Evolutionary conservation across 768 basidiomycete species (phyloP), one percentile per base, ranked within the genome.

Genomic region (Trametes punicea): DNA sequence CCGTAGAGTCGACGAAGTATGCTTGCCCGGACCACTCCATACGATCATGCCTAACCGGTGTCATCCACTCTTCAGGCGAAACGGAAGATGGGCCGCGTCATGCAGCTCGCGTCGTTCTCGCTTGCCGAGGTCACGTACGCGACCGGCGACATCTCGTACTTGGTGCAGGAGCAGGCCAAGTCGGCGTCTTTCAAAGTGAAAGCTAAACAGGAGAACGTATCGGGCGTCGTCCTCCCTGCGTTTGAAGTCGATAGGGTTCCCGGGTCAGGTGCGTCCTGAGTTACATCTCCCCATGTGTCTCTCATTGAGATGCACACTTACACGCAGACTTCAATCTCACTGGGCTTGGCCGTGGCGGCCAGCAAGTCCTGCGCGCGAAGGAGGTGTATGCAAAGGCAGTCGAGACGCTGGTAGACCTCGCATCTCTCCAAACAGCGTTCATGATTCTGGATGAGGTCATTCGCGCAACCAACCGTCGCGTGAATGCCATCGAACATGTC

Each of bases 391-490:
- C 96, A 1, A 98, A 98, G 69, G 97, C 97, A 1, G 85, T 98
- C 23, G 95, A 96, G 71, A 97, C 95, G 3, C 80, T 99, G 25
- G 96, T 99, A 34, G 96, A 99, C 71, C 83, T 99, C 31, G 97
- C 97, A 1, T 96, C 93, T 11, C 76, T 99, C 38, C 90, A 98
- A 75, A 98, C 97, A 0, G 97, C 97, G 4, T 99, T 99, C 75
- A 96, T 88, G 55, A 98, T 98, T 63, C 83, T 99, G 33, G 97
- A 99, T 72, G 97, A 98, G 73, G 97, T 98, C 57, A 99, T 99
- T 67, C 90, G 93, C 44, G 93, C 95, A n/a, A 98, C 97, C 33
- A 99, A 98, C 71, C 90, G 97, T 48, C 86, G 97, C 60, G 97
- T 99, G 36, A 99, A 99, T 67, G 97, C 97, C 2, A 96, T 99